These are phyloP conservation scores for Camptophora hylomeconis DNA, from an alignment of 2,329 filamentous ascomycete species.

Conservation along the genomic window DNA sequence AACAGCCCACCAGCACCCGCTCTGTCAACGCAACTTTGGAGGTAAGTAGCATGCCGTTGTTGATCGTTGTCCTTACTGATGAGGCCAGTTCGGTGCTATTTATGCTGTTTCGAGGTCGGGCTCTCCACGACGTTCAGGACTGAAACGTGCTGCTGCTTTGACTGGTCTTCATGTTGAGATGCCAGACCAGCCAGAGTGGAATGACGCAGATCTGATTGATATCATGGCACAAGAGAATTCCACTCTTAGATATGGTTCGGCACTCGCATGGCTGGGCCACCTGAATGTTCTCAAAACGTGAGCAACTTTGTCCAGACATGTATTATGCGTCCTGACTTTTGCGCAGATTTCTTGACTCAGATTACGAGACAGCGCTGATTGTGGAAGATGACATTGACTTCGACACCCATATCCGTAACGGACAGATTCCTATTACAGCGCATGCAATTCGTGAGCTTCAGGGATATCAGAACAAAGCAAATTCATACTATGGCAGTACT, in stretches of 20 bases:
- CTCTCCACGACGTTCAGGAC: slow-evolving; percentile 5
- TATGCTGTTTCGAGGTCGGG: slow-evolving; percentile 4
- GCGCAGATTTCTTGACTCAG: slow-evolving; percentile 28
- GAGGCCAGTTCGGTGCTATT: slow-evolving; percentile 3
- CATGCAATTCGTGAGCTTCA: slow-evolving; percentile 5
- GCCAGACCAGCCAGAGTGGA: slow-evolving; percentile 21
- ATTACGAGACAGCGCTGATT: slow-evolving; percentile 27
- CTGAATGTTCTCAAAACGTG: slow-evolving; percentile 2
- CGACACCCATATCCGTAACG: slow-evolving; percentile 26
- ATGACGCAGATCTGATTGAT: slow-evolving; percentile 16
- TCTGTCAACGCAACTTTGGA: no score
- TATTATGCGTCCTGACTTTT: no score
- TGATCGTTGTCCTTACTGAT: no score
- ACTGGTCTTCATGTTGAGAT: slow-evolving; percentile 22
- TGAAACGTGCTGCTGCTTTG: slow-evolving; percentile 23
- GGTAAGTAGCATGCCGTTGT: no score
- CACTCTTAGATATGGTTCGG: slow-evolving; percentile 7
- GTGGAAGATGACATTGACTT: slow-evolving; percentile 35
- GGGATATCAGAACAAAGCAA: slow-evolving; percentile 8
- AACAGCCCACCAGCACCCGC: no score
- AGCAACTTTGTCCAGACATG: no score
- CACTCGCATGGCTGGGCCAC: slow-evolving; percentile 6
- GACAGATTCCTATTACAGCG: slow-evolving; percentile 15
- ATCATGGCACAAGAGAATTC: slow-evolving; percentile 2
- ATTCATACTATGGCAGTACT: slow-evolving; percentile 7